phyloP scores from a whole-genome alignment of 805 yeast species.

The Ogataea wickerhamii region DNA sequence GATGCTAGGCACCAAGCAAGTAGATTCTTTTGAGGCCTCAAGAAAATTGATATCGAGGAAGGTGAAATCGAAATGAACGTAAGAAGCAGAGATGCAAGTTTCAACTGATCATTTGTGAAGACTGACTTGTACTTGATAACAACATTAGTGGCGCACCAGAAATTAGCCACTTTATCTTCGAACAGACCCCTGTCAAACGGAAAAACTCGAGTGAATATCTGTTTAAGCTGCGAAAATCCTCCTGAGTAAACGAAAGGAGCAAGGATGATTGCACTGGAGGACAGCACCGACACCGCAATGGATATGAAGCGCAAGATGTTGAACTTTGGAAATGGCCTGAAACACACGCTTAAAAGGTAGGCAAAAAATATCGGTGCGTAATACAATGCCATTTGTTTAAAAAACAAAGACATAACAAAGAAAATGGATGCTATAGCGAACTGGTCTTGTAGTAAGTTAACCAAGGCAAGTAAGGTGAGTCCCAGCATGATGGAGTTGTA shows the following conservation, averaged over 20 bases:
- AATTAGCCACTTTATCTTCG: conserved; percentile 96
- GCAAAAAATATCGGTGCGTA: conserved; percentile 87
- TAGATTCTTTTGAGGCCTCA: conserved; percentile 48
- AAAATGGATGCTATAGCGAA: conserved; percentile 66
- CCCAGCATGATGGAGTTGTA: conserved; percentile 95
- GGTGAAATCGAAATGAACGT: conserved; percentile 57
- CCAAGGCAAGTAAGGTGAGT: conserved; percentile 63
- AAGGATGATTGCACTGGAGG: conserved; percentile 48
- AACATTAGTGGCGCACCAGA: conserved; percentile 93
- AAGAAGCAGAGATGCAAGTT: conserved; percentile 49
- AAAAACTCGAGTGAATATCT: conserved; percentile 66
- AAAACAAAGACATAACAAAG: conserved; percentile 74
- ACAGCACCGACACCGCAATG: conserved; percentile 61
- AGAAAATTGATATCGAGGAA: conserved; percentile 46
- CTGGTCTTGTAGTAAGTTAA: conserved; percentile 60
- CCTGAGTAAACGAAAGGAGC: conserved; percentile 57
- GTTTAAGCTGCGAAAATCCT: conserved; percentile 47
- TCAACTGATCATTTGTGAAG: conserved; percentile 56
- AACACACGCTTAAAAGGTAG: conserved; percentile 60
- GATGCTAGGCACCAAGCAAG: conserved; percentile 74
- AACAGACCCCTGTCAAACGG: conserved; percentile 93
- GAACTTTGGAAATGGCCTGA: conserved; percentile 32
- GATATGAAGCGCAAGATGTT: conserved; percentile 55
- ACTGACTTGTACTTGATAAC: conserved; percentile 62
- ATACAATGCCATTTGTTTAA: conserved; percentile 94